These are phyloP conservation scores for Colletotrichum tofieldiae DNA, from an alignment of 2,329 filamentous ascomycete species.

Conservation along the genomic window DNA sequence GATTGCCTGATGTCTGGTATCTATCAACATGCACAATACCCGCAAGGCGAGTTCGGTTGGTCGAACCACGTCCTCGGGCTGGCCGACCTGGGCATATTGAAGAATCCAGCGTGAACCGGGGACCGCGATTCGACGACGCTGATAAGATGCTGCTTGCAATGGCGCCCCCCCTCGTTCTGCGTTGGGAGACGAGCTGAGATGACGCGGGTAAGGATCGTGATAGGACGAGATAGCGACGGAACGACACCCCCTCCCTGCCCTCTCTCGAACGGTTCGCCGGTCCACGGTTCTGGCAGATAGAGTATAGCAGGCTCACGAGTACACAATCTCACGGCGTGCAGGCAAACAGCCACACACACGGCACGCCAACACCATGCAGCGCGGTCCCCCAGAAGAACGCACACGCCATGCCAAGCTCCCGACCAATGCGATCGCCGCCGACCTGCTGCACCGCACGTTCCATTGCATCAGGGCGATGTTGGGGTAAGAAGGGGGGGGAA, in stretches of 20 bases:
- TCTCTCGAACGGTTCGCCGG: neutral
- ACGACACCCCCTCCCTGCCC: neutral
- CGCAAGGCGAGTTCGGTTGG: neutral
- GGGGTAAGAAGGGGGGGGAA: neutral
- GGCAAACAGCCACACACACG: neutral
- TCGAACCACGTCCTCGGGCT: neutral
- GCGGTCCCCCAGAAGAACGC: slow-evolving; percentile 1
- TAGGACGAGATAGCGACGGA: slow-evolving; percentile 5
- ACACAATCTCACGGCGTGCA: neutral
- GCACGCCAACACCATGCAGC: neutral
- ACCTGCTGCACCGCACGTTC: slow-evolving; percentile 13
- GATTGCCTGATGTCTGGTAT: neutral
- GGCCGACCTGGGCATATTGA: neutral
- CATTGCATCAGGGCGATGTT: slow-evolving; percentile 6
- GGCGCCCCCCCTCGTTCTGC: neutral
- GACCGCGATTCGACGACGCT: slow-evolving; percentile 2
- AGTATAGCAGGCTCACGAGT: neutral
- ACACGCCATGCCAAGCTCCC: neutral
- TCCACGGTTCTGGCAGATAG: neutral
- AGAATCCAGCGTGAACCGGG: neutral
- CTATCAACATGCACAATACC: neutral
- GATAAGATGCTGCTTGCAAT: slow-evolving; percentile 10
- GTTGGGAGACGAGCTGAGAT: neutral
- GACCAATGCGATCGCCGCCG: neutral
- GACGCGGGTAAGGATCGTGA: slow-evolving; percentile 4